Conservation (phyloP, 2,329 filamentous ascomycete species). For the Ophiostoma montium region DNA sequence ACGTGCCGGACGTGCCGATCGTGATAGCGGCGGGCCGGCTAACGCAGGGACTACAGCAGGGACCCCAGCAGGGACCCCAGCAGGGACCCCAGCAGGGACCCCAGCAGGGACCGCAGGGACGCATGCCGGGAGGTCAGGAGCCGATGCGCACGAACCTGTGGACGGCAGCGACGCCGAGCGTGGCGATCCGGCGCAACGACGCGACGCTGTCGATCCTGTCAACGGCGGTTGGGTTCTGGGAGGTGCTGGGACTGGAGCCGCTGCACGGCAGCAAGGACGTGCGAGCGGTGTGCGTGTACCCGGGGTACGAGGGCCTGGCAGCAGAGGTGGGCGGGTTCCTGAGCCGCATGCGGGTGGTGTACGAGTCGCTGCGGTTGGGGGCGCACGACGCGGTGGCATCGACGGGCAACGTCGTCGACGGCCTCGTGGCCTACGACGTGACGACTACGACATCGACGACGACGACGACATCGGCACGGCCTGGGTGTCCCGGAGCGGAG, state of each 20-base stretch:
- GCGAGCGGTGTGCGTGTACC: conserved; percentile 55
- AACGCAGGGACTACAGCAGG: no score
- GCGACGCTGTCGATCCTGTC: conserved; percentile 59
- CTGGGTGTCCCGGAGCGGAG: conserved; percentile 32
- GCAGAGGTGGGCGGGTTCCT: conserved; percentile 51
- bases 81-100: conserved; percentile 32
- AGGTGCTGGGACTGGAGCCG: conserved; percentile 61
- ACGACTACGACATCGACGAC: conserved; percentile 7
- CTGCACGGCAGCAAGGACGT: conserved; percentile 59
- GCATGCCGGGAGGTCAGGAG: conserved; percentile 31
- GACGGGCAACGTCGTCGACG: conserved; percentile 28
- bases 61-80: conserved; percentile 32
- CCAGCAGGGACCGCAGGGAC: conserved; percentile 26
- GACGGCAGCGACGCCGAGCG: conserved; percentile 51
- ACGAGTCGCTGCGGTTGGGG: conserved; percentile 62
- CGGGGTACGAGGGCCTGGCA: conserved; percentile 46
- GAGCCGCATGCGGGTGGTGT: conserved; percentile 51
- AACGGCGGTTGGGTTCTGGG: conserved; percentile 67
- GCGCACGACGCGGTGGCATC: conserved; percentile 39
- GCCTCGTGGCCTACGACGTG: conserved; percentile 33
- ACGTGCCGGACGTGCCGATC: conserved; percentile 42
- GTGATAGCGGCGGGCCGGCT: conserved; percentile 34
- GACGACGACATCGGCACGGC: conserved; percentile 17
- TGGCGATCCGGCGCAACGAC: conserved; percentile 59
- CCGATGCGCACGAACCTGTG: conserved; percentile 38